Percentiles rank a stretch among this genome's conserved stretches.
Evolutionary conservation across 257 asterid genomes (phyloP).

Genomic region (Rehmannia glutinosa): DNA sequence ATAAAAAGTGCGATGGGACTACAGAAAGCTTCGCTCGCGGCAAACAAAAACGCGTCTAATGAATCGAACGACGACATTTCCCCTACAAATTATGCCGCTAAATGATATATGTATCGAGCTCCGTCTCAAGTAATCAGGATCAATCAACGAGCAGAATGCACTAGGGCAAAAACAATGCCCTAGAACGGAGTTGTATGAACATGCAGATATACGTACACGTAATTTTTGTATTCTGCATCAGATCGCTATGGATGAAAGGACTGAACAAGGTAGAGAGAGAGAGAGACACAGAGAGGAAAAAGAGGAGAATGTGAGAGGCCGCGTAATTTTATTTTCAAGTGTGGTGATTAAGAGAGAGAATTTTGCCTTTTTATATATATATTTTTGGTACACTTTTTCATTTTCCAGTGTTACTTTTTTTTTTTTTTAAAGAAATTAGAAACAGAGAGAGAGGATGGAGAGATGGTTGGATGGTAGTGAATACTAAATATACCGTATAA

Average conservation of each 20-base stretch:
- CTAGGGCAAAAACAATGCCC: slow-evolving; percentile 39
- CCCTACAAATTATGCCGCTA: not conserved
- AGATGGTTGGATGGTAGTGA: no score
- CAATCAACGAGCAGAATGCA: not conserved
- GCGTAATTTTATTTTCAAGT: slow-evolving; percentile 17
- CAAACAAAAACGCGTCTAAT: slow-evolving; percentile 41
- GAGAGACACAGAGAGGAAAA: slow-evolving; percentile 8
- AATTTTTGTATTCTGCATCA: slow-evolving; percentile 10
- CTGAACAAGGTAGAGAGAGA: not conserved
- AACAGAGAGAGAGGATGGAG: no score
- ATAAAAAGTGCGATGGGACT: slow-evolving; percentile 48
- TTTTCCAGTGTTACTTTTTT: not conserved
- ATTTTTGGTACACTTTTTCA: not conserved
- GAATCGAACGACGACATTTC: slow-evolving; percentile 43
- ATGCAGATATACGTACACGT: not conserved
- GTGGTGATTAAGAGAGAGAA: slow-evolving; percentile 8
- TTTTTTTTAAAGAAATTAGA: not conserved
- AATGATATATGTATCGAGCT: not conserved
- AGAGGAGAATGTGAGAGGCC: slow-evolving; percentile 17
- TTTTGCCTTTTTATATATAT: not conserved
- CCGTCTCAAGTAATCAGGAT: not conserved
- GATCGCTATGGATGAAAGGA: slow-evolving; percentile 25
- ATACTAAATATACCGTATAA: no score
- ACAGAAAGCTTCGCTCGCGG: slow-evolving; percentile 49
- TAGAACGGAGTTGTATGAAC: not conserved